Evolutionary conservation across 371 early-diverging fungal species (phyloP).

Genomic region (Mortierella sp.): DNA sequence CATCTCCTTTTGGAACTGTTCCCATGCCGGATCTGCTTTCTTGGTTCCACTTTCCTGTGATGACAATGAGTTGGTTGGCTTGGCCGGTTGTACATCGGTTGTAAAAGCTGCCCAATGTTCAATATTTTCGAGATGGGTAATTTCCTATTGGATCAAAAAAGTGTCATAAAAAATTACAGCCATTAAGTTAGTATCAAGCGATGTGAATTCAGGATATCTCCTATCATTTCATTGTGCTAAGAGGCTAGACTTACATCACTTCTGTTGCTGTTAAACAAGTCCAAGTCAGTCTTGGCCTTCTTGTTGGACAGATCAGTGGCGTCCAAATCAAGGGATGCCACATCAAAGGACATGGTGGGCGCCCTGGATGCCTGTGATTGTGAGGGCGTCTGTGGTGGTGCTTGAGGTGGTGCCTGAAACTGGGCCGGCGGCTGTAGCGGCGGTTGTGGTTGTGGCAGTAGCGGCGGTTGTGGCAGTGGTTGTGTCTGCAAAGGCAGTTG

Average conservation of each 20-base stretch:
- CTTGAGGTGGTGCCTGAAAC: neutral
- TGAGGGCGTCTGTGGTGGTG: no score
- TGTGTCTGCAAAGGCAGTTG: slow-evolving; percentile 4
- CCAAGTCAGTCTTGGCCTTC: slow-evolving; percentile 5
- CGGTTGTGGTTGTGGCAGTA: neutral
- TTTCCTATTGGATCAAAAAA: slow-evolving; percentile 8
- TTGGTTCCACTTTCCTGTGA: slow-evolving; percentile 11
- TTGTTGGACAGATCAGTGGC: slow-evolving; percentile 6
- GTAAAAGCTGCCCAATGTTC: slow-evolving; percentile 45
- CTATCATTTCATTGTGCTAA: no score
- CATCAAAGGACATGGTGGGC: slow-evolving; percentile 48
- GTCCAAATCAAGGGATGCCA: slow-evolving; percentile 36
- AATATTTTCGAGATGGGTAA: slow-evolving; percentile 35
- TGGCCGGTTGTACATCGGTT: slow-evolving; percentile 15
- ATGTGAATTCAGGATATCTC: no score
- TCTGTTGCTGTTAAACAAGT: slow-evolving; percentile 10
- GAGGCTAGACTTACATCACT: slow-evolving; percentile 19
- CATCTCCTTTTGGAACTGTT: slow-evolving; percentile 38
- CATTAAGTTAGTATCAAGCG: neutral
- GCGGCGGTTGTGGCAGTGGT: slow-evolving; percentile 6
- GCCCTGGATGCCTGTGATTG: slow-evolving; percentile 1
- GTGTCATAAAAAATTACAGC: neutral
- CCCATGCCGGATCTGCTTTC: slow-evolving; percentile 33
- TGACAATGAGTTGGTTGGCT: slow-evolving; percentile 11
- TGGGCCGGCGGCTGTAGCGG: slow-evolving; percentile 5